Evolutionary conservation across 352 stramenopile genomes (phyloP).

Genomic region (Phytopythium ostracodes): DNA sequence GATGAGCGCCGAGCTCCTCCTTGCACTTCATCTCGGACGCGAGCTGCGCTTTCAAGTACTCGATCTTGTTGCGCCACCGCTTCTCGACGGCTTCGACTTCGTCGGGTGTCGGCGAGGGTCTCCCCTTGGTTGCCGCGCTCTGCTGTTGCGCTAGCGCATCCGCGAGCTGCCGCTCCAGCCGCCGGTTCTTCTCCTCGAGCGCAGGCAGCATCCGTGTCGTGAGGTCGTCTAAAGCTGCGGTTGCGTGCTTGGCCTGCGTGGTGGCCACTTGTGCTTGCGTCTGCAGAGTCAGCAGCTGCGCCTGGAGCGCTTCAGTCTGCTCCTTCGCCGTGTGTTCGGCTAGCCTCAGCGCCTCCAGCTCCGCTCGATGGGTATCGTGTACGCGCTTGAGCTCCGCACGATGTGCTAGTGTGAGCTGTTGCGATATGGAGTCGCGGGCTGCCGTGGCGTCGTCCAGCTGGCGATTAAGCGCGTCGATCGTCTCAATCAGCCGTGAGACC

Average conservation of each 20-base stretch:
- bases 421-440: slow-evolving; percentile 32
- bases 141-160: slow-evolving; percentile 34
- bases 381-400: slow-evolving; percentile 56
- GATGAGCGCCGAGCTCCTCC: slow-evolving; percentile 67
- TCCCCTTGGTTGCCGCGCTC: slow-evolving; percentile 9
- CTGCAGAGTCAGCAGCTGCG: slow-evolving; percentile 46
- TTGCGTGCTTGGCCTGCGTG: slow-evolving; percentile 48
- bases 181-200: slow-evolving; percentile 66
- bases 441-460: slow-evolving; percentile 50
- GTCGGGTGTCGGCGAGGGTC: slow-evolving; percentile 9
- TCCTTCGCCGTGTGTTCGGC: slow-evolving; percentile 62
- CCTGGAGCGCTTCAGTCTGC: slow-evolving; percentile 34
- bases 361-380: slow-evolving; percentile 58
- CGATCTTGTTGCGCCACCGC: slow-evolving; percentile 72
- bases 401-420: slow-evolving; percentile 32
- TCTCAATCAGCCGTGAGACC: slow-evolving; percentile 59
- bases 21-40: slow-evolving; percentile 85
- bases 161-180: slow-evolving; percentile 46
- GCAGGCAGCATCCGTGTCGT: slow-evolving; percentile 37
- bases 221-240: slow-evolving; percentile 46
- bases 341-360: slow-evolving; percentile 62
- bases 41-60: slow-evolving; percentile 81
- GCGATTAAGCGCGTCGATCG: slow-evolving; percentile 55
- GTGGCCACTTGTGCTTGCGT: slow-evolving; percentile 47
- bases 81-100: slow-evolving; percentile 61